Conservation (phyloP, 768 basidiomycete genomes). For the Butyriboletus loyo region DNA sequence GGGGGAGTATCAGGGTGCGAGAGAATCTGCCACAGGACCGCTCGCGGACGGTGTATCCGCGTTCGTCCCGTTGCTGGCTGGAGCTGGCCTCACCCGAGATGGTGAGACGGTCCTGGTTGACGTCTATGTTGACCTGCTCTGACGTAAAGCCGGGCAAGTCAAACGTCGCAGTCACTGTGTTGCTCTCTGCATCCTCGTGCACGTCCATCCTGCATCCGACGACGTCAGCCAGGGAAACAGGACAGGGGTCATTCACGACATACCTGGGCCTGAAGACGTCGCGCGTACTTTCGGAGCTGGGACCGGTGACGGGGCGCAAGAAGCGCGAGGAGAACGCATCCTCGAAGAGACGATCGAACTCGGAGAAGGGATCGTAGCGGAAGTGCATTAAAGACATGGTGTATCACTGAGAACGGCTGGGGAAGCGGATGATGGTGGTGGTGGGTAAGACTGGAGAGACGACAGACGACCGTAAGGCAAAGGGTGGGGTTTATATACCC, state of each 20-base stretch:
- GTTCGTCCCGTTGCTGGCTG: slow-evolving; percentile 33
- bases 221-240: neutral
- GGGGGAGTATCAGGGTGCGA: slow-evolving; percentile 45
- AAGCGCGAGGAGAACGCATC: slow-evolving; percentile 33
- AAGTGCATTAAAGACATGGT: slow-evolving; percentile 27
- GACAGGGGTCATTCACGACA: neutral
- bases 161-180: slow-evolving; percentile 52
- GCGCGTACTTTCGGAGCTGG: slow-evolving; percentile 5
- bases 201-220: slow-evolving; percentile 49
- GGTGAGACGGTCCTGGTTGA: slow-evolving; percentile 47
- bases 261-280: slow-evolving; percentile 34
- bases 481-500: neutral
- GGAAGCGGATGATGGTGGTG: neutral
- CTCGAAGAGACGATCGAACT: slow-evolving; percentile 45
- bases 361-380: slow-evolving; percentile 39
- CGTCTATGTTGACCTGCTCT: slow-evolving; percentile 50
- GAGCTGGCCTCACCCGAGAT: slow-evolving; percentile 48
- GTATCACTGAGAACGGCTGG: neutral
- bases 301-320: slow-evolving; percentile 9
- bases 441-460: neutral
- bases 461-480: too few relatives aligned
- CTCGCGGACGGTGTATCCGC: slow-evolving; percentile 40
- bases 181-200: slow-evolving; percentile 45
- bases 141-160: slow-evolving; percentile 56
- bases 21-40: slow-evolving; percentile 48